Conservation (phyloP, 1,139 yeast species). For the Lodderomyces beijingensis region DNA sequence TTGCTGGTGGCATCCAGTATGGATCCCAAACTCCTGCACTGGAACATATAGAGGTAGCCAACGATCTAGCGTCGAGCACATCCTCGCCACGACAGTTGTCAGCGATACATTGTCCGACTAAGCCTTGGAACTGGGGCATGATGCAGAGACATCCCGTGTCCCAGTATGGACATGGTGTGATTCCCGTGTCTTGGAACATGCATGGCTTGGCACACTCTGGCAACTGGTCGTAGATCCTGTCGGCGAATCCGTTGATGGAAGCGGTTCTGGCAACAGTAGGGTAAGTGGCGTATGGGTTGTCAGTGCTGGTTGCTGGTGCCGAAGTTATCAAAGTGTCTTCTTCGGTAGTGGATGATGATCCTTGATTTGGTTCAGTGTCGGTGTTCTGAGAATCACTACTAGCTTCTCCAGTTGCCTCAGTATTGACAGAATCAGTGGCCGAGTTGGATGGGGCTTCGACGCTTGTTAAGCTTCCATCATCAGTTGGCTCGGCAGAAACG, state of each 20-base stretch:
- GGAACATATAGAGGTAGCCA: conserved; percentile 39
- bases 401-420: too few relatives aligned
- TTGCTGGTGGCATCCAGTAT: conserved; percentile 33
- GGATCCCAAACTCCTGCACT: conserved; percentile 39
- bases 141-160: conserved; percentile 36
- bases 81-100: conserved; percentile 28
- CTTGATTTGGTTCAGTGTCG: too few relatives aligned
- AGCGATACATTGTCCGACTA: conserved; percentile 29
- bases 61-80: conserved; percentile 33
- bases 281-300: conserved; percentile 17
- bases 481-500: too few relatives aligned
- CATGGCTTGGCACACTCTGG: conserved; percentile 24
- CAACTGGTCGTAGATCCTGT: conserved; percentile 21
- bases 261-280: conserved; percentile 34
- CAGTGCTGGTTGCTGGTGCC: conserved; percentile 6
- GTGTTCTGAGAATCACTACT: too few relatives aligned
- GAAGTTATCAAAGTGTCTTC: conserved; percentile 1
- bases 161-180: conserved; percentile 33
- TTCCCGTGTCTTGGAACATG: conserved; percentile 27
- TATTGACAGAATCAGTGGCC: too few relatives aligned
- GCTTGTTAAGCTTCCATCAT: too few relatives aligned
- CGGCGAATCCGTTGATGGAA: conserved; percentile 33
- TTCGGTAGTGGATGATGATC: not conserved
- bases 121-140: conserved; percentile 26
- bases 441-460: too few relatives aligned